Base-by-base conservation (phyloP, 2,329 filamentous ascomycete species). In the Penicillium janthinellum region DNA sequence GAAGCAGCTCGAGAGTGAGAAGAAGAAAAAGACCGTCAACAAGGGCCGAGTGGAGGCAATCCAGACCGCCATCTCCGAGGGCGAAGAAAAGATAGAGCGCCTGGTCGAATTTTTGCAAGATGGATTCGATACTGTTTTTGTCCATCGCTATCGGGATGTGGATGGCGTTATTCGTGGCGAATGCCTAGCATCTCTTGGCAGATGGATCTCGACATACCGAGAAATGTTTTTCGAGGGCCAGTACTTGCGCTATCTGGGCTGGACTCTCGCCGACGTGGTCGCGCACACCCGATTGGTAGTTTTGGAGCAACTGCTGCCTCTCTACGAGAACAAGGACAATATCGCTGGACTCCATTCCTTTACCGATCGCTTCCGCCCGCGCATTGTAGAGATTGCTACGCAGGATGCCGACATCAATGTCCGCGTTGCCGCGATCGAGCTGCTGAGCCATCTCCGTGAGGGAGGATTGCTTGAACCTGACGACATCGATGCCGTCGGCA, bases 71-170 rank as follows among this genome's bases (percentile, higher is more conserved):
- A 82, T 94, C 41, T 83, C 89, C 45, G 86, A 92, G 64, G 87
- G 88, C 38, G 88, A 88, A 64, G 80, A 86, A 62, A 88, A 88
- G 71, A 84, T 91, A 37, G 88, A 91, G 60, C 80, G 84, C 12
- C 86, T 92, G 55, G 88, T 91, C 64, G 84, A 85, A 34, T 83
- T 88, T 60, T 87, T 98, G 59, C 89, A 89, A 66, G 92, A 96
- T 66, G 91, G 92, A 69, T 96, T 98, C 71, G 90, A 96, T 67
- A 90, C 91, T 1, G 88, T 98, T 49, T 99, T 96, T 73, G 90
- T 97, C 34, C 94, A 99, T 76, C 88, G 95, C 50, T 99, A 98
- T 75, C 90, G 95, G 62, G 95, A 99, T 73, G 87, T 97, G 34
- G 95, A 99, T 70, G 87, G 91, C 6, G 90, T 87, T 68, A 96